Conservation (phyloP, 495 filamentous ascomycete species). For the Bombardia bombarda region DNA sequence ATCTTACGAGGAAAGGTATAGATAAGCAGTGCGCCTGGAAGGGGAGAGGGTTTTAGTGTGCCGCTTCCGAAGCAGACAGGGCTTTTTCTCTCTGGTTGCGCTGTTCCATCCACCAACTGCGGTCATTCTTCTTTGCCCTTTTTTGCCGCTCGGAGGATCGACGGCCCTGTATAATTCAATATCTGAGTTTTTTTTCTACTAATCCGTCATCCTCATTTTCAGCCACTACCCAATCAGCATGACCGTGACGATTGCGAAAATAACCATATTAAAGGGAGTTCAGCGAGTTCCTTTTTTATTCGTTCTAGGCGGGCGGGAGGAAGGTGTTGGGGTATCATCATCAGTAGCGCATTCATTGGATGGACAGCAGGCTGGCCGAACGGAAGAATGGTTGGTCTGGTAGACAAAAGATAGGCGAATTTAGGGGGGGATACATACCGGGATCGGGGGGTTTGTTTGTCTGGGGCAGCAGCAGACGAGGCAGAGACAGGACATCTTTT, state of each 20-base stretch:
- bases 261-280: background rate
- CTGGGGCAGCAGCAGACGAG: too few relatives aligned
- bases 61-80: slow-evolving; percentile 9
- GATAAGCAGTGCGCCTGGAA: slow-evolving; percentile 15
- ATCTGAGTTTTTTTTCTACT: background rate
- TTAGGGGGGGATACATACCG: too few relatives aligned
- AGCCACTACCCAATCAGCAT: background rate
- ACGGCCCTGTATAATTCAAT: slow-evolving; percentile 3
- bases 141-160: background rate
- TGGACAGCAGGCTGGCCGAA: too few relatives aligned
- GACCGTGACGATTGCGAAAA: slow-evolving; percentile 2
- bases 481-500: too few relatives aligned
- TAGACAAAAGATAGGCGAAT: too few relatives aligned
- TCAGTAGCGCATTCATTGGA: too few relatives aligned
- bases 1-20: slow-evolving; percentile 20
- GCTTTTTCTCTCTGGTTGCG: slow-evolving; percentile 9
- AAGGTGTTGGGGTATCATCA: too few relatives aligned
- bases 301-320: background rate
- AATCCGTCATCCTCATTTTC: background rate
- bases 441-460: too few relatives aligned
- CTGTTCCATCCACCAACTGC: slow-evolving; percentile 1
- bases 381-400: too few relatives aligned
- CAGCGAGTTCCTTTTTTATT: too few relatives aligned
- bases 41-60: slow-evolving; percentile 8
- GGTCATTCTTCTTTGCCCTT: background rate